A percentile compares a stretch with the other conserved stretches of the same genome.
Evolutionary conservation across 257 asterid genomes (phyloP).

Genomic region (Nicotiana paniculata): DNA sequence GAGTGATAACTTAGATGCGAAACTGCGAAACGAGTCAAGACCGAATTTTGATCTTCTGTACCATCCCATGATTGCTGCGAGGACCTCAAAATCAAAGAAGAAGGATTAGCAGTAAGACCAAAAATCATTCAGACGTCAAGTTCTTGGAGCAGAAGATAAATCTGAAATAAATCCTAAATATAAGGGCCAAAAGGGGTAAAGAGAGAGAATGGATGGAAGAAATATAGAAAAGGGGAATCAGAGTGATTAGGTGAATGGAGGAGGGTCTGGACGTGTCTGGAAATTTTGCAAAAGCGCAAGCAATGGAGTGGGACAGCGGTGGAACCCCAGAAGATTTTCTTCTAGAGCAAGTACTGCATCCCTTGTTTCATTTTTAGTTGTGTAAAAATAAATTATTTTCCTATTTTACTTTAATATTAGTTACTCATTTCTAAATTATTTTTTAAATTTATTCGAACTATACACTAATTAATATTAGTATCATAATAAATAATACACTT

Average conservation of each 20-base stretch:
- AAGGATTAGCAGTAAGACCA: neutral
- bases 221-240: neutral
- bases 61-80: constrained; percentile 52
- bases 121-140: neutral
- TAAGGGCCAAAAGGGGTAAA: neutral
- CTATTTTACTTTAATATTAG: too few relatives aligned
- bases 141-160: neutral
- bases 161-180: neutral
- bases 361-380: too few relatives aligned
- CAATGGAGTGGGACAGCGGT: neutral
- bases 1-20: constrained; percentile 27
- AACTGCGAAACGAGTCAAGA: constrained; percentile 29
- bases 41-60: constrained; percentile 41
- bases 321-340: neutral
- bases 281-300: neutral
- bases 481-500: too few relatives aligned
- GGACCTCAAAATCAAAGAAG: neutral
- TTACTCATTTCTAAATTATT: too few relatives aligned
- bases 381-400: too few relatives aligned
- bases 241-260: neutral
- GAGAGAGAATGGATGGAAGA: neutral
- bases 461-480: too few relatives aligned
- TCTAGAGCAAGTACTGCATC: too few relatives aligned
- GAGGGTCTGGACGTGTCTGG: constrained; percentile 12
- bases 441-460: too few relatives aligned